A percentile compares a stretch with the other conserved stretches of the same genome.
Conservation (phyloP, 2,329 filamentous ascomycete genomes). For the Cladophialophora immunda region DNA sequence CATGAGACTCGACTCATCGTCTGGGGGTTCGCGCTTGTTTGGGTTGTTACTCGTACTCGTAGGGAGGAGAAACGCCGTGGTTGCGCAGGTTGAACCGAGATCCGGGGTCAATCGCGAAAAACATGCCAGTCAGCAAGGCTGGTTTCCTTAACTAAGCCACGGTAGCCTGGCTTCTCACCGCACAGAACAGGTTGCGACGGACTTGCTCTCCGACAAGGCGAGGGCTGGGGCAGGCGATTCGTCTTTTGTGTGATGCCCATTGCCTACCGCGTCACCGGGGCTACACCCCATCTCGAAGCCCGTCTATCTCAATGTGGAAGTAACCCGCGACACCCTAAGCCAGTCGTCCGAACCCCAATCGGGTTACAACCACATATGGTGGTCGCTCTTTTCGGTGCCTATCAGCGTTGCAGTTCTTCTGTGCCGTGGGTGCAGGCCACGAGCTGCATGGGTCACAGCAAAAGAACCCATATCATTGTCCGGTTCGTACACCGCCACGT, state of each 20-base stretch:
- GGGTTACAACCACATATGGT: neutral
- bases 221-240: too few relatives aligned
- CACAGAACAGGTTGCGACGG: neutral
- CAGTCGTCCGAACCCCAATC: neutral
- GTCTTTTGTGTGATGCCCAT: too few relatives aligned
- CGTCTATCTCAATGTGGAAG: neutral
- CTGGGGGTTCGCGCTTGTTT: too few relatives aligned
- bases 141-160: neutral
- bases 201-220: neutral
- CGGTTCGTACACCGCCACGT: neutral
- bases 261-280: too few relatives aligned
- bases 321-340: too few relatives aligned
- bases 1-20: neutral
- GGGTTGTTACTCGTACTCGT: too few relatives aligned
- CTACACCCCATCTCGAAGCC: too few relatives aligned
- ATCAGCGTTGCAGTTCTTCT: neutral
- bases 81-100: neutral
- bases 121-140: neutral
- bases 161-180: neutral
- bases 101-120: neutral
- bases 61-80: too few relatives aligned
- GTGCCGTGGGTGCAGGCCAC: neutral
- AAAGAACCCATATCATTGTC: neutral
- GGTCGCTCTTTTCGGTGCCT: neutral
- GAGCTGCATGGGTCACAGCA: neutral